Conservation (phyloP, 1,284 basidiomycete species). For the Ceratobasidium sp. region DNA sequence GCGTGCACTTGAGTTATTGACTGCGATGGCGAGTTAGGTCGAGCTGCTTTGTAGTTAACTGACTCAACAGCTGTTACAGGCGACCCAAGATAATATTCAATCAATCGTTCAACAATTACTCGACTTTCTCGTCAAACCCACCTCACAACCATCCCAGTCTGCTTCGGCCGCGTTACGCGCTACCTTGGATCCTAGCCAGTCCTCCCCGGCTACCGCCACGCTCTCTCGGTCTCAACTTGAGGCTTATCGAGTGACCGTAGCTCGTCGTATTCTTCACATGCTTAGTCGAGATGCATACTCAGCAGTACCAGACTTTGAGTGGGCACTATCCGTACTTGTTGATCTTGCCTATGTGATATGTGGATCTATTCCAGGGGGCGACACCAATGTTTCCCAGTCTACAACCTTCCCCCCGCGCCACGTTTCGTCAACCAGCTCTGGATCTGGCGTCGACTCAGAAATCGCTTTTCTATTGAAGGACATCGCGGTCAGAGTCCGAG, state of each 20-base stretch:
- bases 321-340: conserved; percentile 93
- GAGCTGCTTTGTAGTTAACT: neutral
- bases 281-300: conserved; percentile 84
- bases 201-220: conserved; percentile 54
- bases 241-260: conserved; percentile 82
- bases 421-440: neutral
- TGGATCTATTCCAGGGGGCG: neutral
- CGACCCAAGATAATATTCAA: conserved; percentile 81
- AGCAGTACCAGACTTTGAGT: conserved; percentile 91
- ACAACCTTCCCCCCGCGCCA: conserved; percentile 18
- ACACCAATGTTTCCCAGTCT: neutral
- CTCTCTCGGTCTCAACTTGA: conserved; percentile 64
- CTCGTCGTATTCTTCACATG: conserved; percentile 81
- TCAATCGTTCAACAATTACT: conserved; percentile 88
- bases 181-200: conserved; percentile 49
- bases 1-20: conserved; percentile 91
- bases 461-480: conserved; percentile 88
- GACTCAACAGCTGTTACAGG: conserved; percentile 55
- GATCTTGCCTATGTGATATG: conserved; percentile 81
- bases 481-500: conserved; percentile 81
- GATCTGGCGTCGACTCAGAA: conserved; percentile 65
- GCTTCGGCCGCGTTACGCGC: conserved; percentile 55
- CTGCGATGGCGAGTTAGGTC: conserved; percentile 76
- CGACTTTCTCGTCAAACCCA: conserved; percentile 77
- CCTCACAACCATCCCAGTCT: conserved; percentile 48